Conservation (phyloP, 1,139 yeast genomes). For the Hyphopichia buzzinii region DNA sequence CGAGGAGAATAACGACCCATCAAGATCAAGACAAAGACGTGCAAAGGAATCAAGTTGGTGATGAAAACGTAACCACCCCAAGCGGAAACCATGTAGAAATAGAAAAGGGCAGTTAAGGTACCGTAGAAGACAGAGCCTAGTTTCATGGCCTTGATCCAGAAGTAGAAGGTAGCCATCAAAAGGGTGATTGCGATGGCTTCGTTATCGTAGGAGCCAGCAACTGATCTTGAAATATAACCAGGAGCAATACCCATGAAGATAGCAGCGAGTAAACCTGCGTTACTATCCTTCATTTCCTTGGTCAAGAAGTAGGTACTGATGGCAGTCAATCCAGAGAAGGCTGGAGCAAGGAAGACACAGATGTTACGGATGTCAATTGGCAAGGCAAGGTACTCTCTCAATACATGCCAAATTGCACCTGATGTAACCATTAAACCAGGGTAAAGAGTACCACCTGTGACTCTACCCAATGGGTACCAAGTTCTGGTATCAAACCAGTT, state of each 20-base stretch:
- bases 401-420: slow-evolving; percentile 78
- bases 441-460: slow-evolving; percentile 96
- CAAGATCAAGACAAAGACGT: slow-evolving; percentile 80
- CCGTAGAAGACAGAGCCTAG: slow-evolving; percentile 87
- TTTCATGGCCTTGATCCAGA: slow-evolving; percentile 94
- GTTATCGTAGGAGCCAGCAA: slow-evolving; percentile 98
- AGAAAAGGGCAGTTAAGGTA: slow-evolving; percentile 78
- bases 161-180: slow-evolving; percentile 90
- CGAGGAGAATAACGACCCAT: slow-evolving; percentile 93
- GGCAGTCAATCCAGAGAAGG: slow-evolving; percentile 91
- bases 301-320: slow-evolving; percentile 89
- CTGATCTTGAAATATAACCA: slow-evolving; percentile 96
- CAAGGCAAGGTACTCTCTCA: slow-evolving; percentile 61
- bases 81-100: slow-evolving; percentile 99
- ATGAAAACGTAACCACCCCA: slow-evolving; percentile 99
- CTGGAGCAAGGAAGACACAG: slow-evolving; percentile 96
- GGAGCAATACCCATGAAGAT: slow-evolving; percentile 97
- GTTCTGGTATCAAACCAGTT: slow-evolving; percentile 99
- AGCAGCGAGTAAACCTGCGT: slow-evolving; percentile 91
- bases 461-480: slow-evolving; percentile 99
- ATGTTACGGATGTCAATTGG: slow-evolving; percentile 95
- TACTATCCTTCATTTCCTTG: slow-evolving; percentile 82
- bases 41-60: slow-evolving; percentile 95
- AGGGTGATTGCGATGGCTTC: slow-evolving; percentile 98
- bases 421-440: slow-evolving; percentile 99